Conservation (phyloP, 208 protist genomes). For the Leishmania guyanensis region DNA sequence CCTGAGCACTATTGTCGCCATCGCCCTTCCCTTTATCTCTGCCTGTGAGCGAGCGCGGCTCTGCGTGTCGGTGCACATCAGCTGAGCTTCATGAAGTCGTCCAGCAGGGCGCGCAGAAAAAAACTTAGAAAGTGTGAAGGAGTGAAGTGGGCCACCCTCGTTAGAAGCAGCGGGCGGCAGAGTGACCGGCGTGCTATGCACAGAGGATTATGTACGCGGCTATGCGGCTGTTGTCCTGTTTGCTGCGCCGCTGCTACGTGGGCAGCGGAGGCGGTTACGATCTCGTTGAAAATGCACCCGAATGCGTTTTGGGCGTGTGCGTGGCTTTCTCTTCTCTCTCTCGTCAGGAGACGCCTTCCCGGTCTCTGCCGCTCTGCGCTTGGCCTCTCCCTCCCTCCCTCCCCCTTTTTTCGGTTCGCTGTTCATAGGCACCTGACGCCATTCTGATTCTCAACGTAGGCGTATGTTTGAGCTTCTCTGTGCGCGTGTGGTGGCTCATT, state of each 20-base stretch:
- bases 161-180: neutral
- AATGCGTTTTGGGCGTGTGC: neutral
- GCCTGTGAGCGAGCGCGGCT: neutral
- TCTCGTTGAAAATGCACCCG: neutral
- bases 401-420: too few species aligned
- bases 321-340: neutral
- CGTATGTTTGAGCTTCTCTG: too few species aligned
- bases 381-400: too few species aligned
- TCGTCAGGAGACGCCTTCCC: neutral
- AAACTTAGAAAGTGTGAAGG: neutral
- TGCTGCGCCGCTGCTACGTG: neutral
- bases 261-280: neutral
- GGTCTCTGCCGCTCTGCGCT: too few species aligned
- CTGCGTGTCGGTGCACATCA: neutral
- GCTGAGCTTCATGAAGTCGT: neutral
- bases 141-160: too few species aligned
- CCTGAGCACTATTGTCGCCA: too few species aligned
- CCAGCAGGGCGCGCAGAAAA: neutral
- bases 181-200: neutral
- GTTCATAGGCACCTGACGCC: too few species aligned
- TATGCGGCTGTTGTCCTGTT: neutral
- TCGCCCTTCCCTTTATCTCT: neutral
- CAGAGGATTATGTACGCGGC: neutral
- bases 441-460: too few species aligned
- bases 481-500: too few species aligned